A percentile compares a stretch with the other conserved stretches of the same genome.
phyloP scores from a whole-genome alignment of 352 stramenopile species.

The Globisporangium spinosum region DNA sequence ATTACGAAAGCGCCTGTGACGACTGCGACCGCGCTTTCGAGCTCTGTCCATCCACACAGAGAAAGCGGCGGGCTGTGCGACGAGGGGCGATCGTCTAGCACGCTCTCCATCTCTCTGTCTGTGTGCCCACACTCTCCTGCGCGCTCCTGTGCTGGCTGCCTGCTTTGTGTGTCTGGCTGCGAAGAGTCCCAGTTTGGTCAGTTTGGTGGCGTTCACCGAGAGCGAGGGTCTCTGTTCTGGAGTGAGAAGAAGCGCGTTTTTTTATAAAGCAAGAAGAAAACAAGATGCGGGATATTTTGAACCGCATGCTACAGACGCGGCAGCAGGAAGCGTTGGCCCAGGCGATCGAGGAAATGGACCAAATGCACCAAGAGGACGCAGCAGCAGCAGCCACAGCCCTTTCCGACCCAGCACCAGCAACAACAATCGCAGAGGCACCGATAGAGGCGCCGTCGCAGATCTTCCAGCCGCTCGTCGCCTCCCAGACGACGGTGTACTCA shows the following conservation, averaged over 20 bases:
- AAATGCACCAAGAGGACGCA: not conserved
- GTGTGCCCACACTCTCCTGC: not conserved
- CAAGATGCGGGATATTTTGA: conserved; percentile 13
- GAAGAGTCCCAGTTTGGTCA: not conserved
- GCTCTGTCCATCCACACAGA: not conserved
- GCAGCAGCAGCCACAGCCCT: not conserved
- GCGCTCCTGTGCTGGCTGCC: not conserved
- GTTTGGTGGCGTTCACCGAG: not conserved
- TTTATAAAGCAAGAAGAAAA: conserved; percentile 1
- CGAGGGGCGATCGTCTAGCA: not conserved
- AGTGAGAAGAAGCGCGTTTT: conserved; percentile 9
- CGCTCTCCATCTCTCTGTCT: not conserved
- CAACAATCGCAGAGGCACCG: not conserved
- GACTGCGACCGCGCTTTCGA: not conserved
- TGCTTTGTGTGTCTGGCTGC: not conserved
- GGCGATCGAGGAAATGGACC: not conserved
- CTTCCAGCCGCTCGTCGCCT: conserved; percentile 3
- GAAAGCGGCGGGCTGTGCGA: not conserved
- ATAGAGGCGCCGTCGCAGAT: not conserved
- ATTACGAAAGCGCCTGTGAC: not conserved
- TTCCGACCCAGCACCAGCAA: not conserved
- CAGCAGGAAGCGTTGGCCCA: not conserved
- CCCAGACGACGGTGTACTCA: not conserved
- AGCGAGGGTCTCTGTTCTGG: not conserved
- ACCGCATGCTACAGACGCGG: conserved; percentile 2